phyloP scores from a whole-genome alignment of 345 rosid species.

The Lepidium didymum region DNA sequence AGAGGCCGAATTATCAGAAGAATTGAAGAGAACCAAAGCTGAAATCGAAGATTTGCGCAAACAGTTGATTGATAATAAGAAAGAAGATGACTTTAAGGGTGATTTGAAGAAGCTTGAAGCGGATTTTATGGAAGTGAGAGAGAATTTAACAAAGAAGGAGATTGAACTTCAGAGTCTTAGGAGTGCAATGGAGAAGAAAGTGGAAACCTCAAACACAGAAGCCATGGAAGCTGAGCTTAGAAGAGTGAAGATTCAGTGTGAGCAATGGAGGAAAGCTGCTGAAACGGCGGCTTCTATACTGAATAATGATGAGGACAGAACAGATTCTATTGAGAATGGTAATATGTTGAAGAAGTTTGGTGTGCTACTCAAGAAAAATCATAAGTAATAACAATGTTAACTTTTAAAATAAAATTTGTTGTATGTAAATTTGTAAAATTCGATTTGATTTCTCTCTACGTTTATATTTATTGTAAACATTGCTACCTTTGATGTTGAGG shows the following conservation, averaged over 20 bases:
- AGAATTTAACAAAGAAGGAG: slow-evolving; percentile 42
- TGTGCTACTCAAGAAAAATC: slow-evolving; percentile 88
- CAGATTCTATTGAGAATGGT: slow-evolving; percentile 34
- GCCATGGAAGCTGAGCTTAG: slow-evolving; percentile 65
- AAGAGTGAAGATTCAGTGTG: slow-evolving; percentile 81
- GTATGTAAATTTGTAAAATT: slow-evolving; percentile 19
- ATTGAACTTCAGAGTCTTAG: slow-evolving; percentile 42
- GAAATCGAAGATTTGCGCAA: slow-evolving; percentile 43
- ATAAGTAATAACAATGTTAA: slow-evolving; percentile 28
- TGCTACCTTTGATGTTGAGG: slow-evolving; percentile 4
- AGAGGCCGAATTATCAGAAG: slow-evolving; percentile 48
- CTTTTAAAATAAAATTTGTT: not conserved
- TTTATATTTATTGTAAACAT: not conserved
- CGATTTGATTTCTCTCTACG: slow-evolving; percentile 9
- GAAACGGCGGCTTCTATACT: slow-evolving; percentile 93
- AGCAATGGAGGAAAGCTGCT: slow-evolving; percentile 98
- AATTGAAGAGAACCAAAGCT: slow-evolving; percentile 39
- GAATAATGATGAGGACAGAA: slow-evolving; percentile 63
- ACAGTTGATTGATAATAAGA: not conserved
- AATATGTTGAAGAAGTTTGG: slow-evolving; percentile 88
- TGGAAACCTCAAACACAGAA: slow-evolving; percentile 35
- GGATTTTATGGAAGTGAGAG: slow-evolving; percentile 47
- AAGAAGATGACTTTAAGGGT: slow-evolving; percentile 25
- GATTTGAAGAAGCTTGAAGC: slow-evolving; percentile 47
- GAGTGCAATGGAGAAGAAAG: slow-evolving; percentile 47